Percentiles rank a stretch among this genome's conserved stretches.
Evolutionary conservation across 306 rosid genomes (phyloP).

Genomic region (Dryas drummondii): DNA sequence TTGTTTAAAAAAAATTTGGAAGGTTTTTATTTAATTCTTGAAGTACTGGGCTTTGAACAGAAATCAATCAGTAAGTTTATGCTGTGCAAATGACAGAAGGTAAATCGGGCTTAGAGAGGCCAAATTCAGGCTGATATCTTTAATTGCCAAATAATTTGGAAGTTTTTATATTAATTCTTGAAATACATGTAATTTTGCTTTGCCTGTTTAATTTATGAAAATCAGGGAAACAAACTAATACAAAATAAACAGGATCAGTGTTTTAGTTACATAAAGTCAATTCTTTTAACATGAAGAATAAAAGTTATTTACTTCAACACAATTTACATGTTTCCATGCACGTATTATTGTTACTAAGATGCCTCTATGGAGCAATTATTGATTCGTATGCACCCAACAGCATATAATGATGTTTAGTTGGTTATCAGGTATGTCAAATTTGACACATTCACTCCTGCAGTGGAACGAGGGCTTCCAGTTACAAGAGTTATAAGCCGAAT

Average conservation of each 20-base stretch:
- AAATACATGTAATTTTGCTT: background rate
- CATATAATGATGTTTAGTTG: slow-evolving; percentile 42
- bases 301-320: background rate
- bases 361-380: background rate
- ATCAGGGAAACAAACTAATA: background rate
- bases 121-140: background rate
- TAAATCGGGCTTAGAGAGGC: background rate
- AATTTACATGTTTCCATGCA: background rate
- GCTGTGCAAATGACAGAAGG: background rate
- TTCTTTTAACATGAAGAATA: background rate
- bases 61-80: background rate
- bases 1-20: background rate
- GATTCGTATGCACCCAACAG: slow-evolving; percentile 19
- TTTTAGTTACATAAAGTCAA: background rate
- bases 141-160: too few relatives aligned
- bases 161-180: too few relatives aligned
- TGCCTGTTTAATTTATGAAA: background rate
- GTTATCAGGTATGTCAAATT: slow-evolving; percentile 90
- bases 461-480: slow-evolving; percentile 91
- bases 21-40: background rate
- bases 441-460: slow-evolving; percentile 99
- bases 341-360: background rate
- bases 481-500: slow-evolving; percentile 93
- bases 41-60: background rate
- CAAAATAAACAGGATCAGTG: background rate